phyloP scores from a whole-genome alignment of 805 yeast genomes.

The Myxozyma monticola region DNA sequence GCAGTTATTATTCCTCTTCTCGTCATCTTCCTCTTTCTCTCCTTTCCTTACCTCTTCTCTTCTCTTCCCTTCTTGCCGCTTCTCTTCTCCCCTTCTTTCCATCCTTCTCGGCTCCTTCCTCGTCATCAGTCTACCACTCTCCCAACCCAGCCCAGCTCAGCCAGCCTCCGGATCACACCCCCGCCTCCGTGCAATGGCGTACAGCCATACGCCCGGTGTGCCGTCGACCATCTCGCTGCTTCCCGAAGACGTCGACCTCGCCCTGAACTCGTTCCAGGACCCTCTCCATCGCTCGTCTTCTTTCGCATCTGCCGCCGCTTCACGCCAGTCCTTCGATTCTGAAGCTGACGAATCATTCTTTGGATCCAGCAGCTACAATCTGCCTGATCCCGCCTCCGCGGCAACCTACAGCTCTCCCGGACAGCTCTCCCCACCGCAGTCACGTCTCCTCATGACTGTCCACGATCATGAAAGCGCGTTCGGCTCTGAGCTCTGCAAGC shows the following conservation, averaged over 20 bases:
- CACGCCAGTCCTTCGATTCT: no score
- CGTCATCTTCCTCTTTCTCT: no score
- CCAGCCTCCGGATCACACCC: no score
- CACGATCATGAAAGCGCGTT: background rate
- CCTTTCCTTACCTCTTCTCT: no score
- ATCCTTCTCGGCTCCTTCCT: background rate
- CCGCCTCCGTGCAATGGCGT: constrained; percentile 1
- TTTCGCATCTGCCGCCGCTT: no score
- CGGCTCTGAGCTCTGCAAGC: background rate
- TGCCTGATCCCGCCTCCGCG: background rate
- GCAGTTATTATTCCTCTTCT: background rate
- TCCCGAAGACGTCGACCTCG: constrained; percentile 10
- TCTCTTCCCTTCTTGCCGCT: no score
- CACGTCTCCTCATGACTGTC: background rate
- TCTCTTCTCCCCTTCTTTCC: background rate
- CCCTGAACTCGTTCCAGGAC: background rate
- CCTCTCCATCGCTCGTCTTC: no score
- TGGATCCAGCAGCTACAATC: background rate
- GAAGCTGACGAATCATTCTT: no score
- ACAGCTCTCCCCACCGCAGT: background rate
- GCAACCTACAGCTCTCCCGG: background rate
- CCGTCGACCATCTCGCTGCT: constrained; percentile 11
- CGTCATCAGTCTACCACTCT: no score
- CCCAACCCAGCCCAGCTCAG: no score
- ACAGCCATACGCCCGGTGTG: constrained; percentile 7